These are phyloP conservation scores for Ogataea corticis DNA, from an alignment of 805 yeast species.

Conservation along the genomic window DNA sequence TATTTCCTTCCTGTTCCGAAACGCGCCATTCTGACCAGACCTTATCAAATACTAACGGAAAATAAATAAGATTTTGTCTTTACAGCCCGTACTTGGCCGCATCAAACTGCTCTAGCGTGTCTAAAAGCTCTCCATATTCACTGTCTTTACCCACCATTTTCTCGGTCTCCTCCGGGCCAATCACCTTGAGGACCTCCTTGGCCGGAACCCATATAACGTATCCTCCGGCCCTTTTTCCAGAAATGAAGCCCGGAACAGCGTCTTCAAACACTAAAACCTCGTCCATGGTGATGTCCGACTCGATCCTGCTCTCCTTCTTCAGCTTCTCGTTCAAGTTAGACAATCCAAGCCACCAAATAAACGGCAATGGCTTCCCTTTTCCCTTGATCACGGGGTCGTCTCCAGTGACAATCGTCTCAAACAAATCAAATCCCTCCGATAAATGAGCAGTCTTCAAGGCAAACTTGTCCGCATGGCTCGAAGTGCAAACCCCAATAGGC, in stretches of 20 bases:
- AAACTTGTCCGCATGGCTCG: slow-evolving; percentile 65
- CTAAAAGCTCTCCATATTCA: slow-evolving; percentile 56
- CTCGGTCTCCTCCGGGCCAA: slow-evolving; percentile 48
- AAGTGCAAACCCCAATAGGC: slow-evolving; percentile 91
- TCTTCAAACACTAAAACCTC: slow-evolving; percentile 94
- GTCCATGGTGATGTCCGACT: slow-evolving; percentile 54
- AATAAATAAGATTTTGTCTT: neutral
- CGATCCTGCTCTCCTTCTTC: slow-evolving; percentile 41
- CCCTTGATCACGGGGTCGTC: slow-evolving; percentile 84
- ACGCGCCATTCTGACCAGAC: slow-evolving; percentile 53
- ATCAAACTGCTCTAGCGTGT: slow-evolving; percentile 55
- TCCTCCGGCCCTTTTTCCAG: slow-evolving; percentile 83
- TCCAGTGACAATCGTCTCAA: slow-evolving; percentile 73
- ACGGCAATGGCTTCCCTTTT: slow-evolving; percentile 91
- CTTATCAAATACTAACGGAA: neutral
- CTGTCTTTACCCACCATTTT: slow-evolving; percentile 42
- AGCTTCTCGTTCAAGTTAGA: slow-evolving; percentile 58
- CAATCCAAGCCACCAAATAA: slow-evolving; percentile 86
- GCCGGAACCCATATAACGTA: slow-evolving; percentile 96
- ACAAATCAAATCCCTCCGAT: slow-evolving; percentile 54
- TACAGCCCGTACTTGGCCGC: slow-evolving; percentile 45
- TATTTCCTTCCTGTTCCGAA: slow-evolving; percentile 73
- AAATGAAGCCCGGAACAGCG: slow-evolving; percentile 86
- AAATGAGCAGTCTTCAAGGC: slow-evolving; percentile 74
- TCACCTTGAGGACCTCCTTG: slow-evolving; percentile 58